Evolutionary conservation across 2,329 filamentous ascomycete species (phyloP), one percentile per base, ranked within the genome.

Genomic region (Beauveria medogensis): DNA sequence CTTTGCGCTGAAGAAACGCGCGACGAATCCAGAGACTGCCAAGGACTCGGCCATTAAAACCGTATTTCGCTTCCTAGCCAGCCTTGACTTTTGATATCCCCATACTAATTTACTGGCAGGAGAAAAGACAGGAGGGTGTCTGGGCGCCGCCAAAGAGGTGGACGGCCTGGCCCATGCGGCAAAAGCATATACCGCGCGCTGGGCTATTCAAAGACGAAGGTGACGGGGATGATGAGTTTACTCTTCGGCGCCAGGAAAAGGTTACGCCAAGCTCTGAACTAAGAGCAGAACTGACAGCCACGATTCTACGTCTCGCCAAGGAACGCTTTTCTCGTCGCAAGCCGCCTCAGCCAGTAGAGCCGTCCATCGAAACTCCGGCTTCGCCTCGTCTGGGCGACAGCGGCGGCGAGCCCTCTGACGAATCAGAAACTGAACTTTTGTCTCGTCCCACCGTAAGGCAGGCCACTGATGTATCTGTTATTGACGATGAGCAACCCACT

Each of bases 151-250:
- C 82, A 0, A 83, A 81, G 62, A 65, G 70, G 5, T 97, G 93
- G 92, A 90, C 90, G 20, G 89, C 92, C 0, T 97, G 93, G 93
- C 93, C 93, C 5, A 72, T 95, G 68, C 79, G 79, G 22, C 77
- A 82, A 5, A 74, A 78, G 8, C 74, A 80, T 28, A 85, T 94
- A 8, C 90, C 89, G 2, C 74, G 77, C 18, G 76, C 79, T 16
- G 76, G 77, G 22, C 81, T 89, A 63, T 71, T 77, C 56, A 78
- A 76, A 65, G 75, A 70, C 63, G 70, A 70, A 8, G 67, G 73
- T 8, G 78, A 83, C 54, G 75, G 77, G 7, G 74, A 82, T 58
- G 80, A 83, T 34, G 69, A 67, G 14, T 84, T 80, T 68, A 85
- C 79, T 0, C 74, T 83, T 37, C 80, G 77, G 58, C 77, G 72